Evolutionary conservation across 192 early-diverging fungal genomes (phyloP).

Genomic region (Coemansia umbellata): DNA sequence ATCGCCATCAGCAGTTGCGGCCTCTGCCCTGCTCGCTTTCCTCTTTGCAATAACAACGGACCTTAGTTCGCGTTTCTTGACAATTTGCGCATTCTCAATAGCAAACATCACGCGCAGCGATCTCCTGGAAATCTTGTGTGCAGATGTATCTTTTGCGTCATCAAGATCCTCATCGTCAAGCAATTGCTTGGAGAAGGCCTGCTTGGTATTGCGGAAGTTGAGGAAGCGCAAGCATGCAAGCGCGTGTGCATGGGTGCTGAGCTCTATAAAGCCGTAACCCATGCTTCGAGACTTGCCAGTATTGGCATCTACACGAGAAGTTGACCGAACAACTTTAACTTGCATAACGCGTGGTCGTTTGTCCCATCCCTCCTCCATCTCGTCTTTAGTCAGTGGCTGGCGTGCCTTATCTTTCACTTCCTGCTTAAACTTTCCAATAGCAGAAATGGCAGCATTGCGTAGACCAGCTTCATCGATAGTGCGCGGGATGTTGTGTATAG

Average conservation of each 20-base stretch:
- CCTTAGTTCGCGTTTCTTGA: conserved; percentile 64
- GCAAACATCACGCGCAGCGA: conserved; percentile 76
- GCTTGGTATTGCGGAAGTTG: conserved; percentile 72
- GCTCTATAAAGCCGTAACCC: conserved; percentile 95
- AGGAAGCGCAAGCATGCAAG: conserved; percentile 88
- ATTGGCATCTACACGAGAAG: conserved; percentile 70
- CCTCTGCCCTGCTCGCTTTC: not conserved
- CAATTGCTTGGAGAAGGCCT: conserved; percentile 58
- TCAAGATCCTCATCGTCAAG: conserved; percentile 12
- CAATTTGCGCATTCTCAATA: conserved; percentile 79
- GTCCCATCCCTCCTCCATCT: conserved; percentile 64
- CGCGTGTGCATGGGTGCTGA: conserved; percentile 80
- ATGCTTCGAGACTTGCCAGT: conserved; percentile 69
- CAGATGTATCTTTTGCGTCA: conserved; percentile 14
- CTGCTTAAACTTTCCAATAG: conserved; percentile 73
- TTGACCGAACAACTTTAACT: conserved; percentile 77
- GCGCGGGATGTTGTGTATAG: conserved; percentile 79
- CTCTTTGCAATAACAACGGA: conserved; percentile 11
- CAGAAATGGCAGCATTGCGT: conserved; percentile 53
- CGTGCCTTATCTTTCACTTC: conserved; percentile 62
- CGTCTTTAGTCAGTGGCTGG: conserved; percentile 54
- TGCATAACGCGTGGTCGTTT: conserved; percentile 59
- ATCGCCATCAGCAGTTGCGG: not conserved
- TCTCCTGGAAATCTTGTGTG: conserved; percentile 32
- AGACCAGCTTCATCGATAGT: conserved; percentile 70